Base-by-base conservation (phyloP, 305 asterid genomes). In the Fraxinus albicans region DNA sequence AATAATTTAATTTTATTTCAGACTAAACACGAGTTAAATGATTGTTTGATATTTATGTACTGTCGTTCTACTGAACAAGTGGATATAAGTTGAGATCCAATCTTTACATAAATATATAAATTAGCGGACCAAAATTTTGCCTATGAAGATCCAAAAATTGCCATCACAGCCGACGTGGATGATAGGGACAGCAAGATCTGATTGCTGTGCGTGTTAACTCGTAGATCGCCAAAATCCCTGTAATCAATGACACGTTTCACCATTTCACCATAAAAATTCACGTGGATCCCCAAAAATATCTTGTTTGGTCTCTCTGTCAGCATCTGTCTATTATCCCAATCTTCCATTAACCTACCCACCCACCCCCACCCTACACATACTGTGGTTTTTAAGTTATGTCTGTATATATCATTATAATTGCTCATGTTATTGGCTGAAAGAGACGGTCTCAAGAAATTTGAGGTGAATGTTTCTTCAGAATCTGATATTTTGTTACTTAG, bases 161-260 rank as follows among this genome's bases (percentile, higher is more conserved):
- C 35, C 74, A 67, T 67, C 74, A 10, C 80, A 35, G 79, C 87
- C 67, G 76, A 86, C 88, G 89, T 79, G 90, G 90, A 80, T 72
- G 88, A 82, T 74, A 35, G 76, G 31, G 81, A 79, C 69, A 1
- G 27, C 19, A 40, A 58, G 31, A 75, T 77, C 78, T 72, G 3
- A 72, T n/a, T 55, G 31, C 21, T 63, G 58, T 40, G 44, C 83
- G 72, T 63, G 25, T 53, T 53, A 53, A 53, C 58, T 47, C 58
- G 55, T 15, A 47, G 58, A 3, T 12, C 7, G 63, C 75, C 44
- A 21, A 17, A 23, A 19, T 19, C 31, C 13, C 27, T 13, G 12
- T 40, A 0, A 29, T 69, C 23, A 29, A 6, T 29, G 42, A 17
- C 76, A 70, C 76, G 76, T 77, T 63, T 23, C 80, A 53, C 70